These are phyloP conservation scores for Tylopilus sp. DNA, from an alignment of 768 basidiomycete genomes.

Conservation along the genomic window DNA sequence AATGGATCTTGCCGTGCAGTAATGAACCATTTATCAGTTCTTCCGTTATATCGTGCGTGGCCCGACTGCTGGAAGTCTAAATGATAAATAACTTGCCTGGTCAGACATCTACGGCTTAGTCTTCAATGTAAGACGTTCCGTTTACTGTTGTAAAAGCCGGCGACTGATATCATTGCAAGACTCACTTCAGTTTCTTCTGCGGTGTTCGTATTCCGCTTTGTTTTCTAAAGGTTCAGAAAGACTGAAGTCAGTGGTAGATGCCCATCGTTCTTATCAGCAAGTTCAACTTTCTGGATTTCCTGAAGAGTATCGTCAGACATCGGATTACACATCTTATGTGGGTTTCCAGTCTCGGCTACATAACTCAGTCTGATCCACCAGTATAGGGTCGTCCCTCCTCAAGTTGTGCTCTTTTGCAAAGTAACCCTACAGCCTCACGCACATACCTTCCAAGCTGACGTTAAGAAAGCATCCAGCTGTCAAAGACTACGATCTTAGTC, in stretches of 20 bases:
- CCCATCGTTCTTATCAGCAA: conserved; percentile 43
- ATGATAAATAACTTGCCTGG: not conserved
- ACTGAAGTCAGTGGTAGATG: conserved; percentile 38
- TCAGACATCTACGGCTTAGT: conserved; percentile 67
- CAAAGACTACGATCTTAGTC: conserved; percentile 38
- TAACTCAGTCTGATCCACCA: not conserved
- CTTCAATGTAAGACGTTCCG: conserved; percentile 42
- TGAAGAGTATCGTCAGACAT: conserved; percentile 45
- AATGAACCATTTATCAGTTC: conserved; percentile 34
- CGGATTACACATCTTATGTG: conserved; percentile 44
- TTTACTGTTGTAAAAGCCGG: not conserved
- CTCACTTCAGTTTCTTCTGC: conserved; percentile 54
- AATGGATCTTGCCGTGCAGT: not conserved
- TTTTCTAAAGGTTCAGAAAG: not conserved
- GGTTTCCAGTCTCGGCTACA: conserved; percentile 9
- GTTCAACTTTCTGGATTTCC: conserved; percentile 43
- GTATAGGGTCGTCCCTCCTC: conserved; percentile 43
- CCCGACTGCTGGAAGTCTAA: not conserved
- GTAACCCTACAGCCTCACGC: conserved; percentile 22
- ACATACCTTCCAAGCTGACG: not conserved
- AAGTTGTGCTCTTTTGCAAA: conserved; percentile 50
- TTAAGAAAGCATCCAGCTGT: conserved; percentile 34
- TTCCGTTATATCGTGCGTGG: conserved; percentile 59
- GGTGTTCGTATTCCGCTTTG: conserved; percentile 42
- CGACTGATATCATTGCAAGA: conserved; percentile 37